Evolutionary conservation across 1,284 basidiomycete genomes (phyloP).

Genomic region (Fomitopsis schrenkii): DNA sequence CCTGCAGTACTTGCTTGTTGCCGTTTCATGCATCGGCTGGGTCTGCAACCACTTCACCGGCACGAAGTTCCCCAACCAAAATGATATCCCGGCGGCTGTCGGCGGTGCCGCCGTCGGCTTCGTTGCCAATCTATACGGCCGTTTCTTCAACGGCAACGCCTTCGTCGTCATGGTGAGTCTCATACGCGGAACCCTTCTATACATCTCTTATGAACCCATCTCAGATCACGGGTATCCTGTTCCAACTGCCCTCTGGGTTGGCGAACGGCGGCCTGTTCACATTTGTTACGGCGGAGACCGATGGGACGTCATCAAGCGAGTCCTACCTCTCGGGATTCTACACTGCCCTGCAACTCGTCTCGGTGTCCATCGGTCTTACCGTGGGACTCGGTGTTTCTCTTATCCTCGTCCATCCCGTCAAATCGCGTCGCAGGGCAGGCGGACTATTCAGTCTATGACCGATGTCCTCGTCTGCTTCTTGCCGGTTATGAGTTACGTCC

Average conservation of each 20-base stretch:
- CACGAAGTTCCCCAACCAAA: conserved; percentile 62
- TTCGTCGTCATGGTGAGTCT: conserved; percentile 70
- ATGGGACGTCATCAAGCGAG: conserved; percentile 38
- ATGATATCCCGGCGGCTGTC: conserved; percentile 71
- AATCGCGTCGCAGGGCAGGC: conserved; percentile 49
- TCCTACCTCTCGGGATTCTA: conserved; percentile 66
- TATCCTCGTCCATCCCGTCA: conserved; percentile 56
- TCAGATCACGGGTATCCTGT: conserved; percentile 77
- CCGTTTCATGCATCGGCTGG: conserved; percentile 77
- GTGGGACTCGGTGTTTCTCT: conserved; percentile 69
- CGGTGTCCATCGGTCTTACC: conserved; percentile 61
- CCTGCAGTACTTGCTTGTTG: conserved; percentile 54
- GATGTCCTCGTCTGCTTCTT: background rate
- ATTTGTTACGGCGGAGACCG: conserved; percentile 58
- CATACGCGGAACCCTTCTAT: background rate
- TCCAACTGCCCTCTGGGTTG: conserved; percentile 87
- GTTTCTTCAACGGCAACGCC: conserved; percentile 74
- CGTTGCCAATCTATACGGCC: conserved; percentile 79
- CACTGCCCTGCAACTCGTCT: conserved; percentile 61
- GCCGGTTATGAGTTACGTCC: background rate
- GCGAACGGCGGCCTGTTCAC: conserved; percentile 80
- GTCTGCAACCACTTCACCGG: conserved; percentile 73
- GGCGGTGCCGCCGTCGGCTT: conserved; percentile 84
- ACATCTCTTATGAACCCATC: no score
- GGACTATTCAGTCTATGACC: conserved; percentile 55